Base-by-base conservation (phyloP, 2,329 filamentous ascomycete species). In the Sordariomycetes sp. region DNA sequence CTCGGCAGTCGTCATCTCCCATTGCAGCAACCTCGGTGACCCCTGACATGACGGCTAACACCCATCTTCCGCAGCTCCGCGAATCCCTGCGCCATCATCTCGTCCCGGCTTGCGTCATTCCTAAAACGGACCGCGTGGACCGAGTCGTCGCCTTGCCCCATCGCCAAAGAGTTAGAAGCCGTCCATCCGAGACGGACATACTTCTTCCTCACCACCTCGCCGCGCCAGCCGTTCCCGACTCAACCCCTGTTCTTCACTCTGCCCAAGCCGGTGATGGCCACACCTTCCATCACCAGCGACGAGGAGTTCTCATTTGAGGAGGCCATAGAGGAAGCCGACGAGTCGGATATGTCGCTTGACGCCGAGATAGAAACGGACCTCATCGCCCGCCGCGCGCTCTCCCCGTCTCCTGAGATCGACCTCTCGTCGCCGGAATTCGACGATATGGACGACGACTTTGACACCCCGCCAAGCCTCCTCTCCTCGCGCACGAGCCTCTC, bases 181-280 rank as follows among this genome's bases (percentile, higher is more conserved):
- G 88, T 93, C 50, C 93, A 97, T 70, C 94, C 94, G 22, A 88
- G 93, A 69, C 90, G 94, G 72, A 92, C 95, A 53, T 97, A 96
- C 77, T 97, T 95, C 75, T 97, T 92, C 74, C 82, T 99, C 60
- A 96, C 90, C 46, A 96, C 89, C n/a, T 87, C 81, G 67, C 85
- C 89, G 53, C 89, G 88, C 68, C 90, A 93, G 69, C 84, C 90
- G 43, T 83, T 97, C 22, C 90, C 90, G 2, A 82, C 58, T n/a
- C 24, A 57, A 14, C 52, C 55, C 14, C 46, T 37, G 11, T 48
- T 58, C 40, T 58, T 54, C 51, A 54, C 57, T 20, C 48, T 57
- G 24, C 55, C 55, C 32, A 57, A 57, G n/a, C 46, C 55, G 1
- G 25, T 34, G 8, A 88, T 63, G 79, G 65, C 66, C 78, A 63